Conservation (phyloP, 2,329 filamentous ascomycete genomes). For the Scleromitrula shiraiana region DNA sequence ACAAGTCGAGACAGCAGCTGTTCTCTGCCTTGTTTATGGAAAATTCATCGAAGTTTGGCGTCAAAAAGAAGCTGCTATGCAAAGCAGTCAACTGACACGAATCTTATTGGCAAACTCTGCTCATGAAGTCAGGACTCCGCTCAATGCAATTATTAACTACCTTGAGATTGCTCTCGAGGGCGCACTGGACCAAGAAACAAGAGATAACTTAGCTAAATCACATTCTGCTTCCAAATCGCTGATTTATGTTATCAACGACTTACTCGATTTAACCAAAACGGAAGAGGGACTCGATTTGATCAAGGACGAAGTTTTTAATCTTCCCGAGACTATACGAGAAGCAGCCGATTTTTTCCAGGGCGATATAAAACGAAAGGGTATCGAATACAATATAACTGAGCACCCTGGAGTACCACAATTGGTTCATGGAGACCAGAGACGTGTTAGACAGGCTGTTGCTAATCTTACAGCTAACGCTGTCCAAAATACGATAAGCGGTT, state of each 20-base stretch:
- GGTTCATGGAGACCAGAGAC: slow-evolving; percentile 71
- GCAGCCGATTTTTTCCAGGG: slow-evolving; percentile 66
- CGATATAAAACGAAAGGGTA: slow-evolving; percentile 68
- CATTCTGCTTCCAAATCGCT: slow-evolving; percentile 88
- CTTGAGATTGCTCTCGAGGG: slow-evolving; percentile 86
- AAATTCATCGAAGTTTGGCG: slow-evolving; percentile 90
- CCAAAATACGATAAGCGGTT: slow-evolving; percentile 62
- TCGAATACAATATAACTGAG: slow-evolving; percentile 60
- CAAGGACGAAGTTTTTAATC: slow-evolving; percentile 73
- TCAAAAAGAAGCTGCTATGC: slow-evolving; percentile 77
- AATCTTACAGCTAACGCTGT: slow-evolving; percentile 83
- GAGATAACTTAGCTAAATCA: slow-evolving; percentile 76
- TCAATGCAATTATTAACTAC: slow-evolving; percentile 94
- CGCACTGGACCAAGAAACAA: slow-evolving; percentile 67
- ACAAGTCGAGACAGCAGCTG: slow-evolving; percentile 80
- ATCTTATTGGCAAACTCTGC: slow-evolving; percentile 80
- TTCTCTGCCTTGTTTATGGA: slow-evolving; percentile 76
- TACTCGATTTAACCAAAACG: slow-evolving; percentile 80
- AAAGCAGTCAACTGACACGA: slow-evolving; percentile 72
- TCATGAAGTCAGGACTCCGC: slow-evolving; percentile 81
- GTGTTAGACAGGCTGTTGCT: slow-evolving; percentile 72
- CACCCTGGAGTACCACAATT: slow-evolving; percentile 60
- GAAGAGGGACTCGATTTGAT: slow-evolving; percentile 73
- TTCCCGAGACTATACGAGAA: slow-evolving; percentile 63
- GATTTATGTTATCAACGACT: slow-evolving; percentile 89